Evolutionary conservation across 192 early-diverging fungal genomes (phyloP).

Genomic region (Backusella sp.): DNA sequence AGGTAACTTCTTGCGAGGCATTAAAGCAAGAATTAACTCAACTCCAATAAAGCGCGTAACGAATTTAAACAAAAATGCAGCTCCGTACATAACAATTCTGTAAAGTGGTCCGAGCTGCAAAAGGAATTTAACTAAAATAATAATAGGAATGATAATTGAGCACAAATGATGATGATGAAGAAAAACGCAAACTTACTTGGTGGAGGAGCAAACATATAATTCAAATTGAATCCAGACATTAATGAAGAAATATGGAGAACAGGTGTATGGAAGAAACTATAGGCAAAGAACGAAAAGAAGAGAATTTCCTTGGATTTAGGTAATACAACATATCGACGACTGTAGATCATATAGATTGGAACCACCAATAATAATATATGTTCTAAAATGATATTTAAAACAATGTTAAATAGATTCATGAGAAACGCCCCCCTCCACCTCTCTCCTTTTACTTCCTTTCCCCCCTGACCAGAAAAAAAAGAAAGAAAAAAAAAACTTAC

Average conservation of each 20-base stretch:
- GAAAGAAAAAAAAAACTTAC: slow-evolving; percentile 21
- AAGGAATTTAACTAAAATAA: slow-evolving; percentile 25
- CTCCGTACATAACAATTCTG: slow-evolving; percentile 28
- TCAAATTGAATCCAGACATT: slow-evolving; percentile 43
- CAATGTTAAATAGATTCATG: no score
- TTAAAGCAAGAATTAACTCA: not conserved
- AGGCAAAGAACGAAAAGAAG: slow-evolving; percentile 48
- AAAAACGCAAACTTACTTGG: slow-evolving; percentile 38
- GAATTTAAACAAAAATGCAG: slow-evolving; percentile 30
- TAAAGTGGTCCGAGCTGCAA: slow-evolving; percentile 26
- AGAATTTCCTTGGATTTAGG: slow-evolving; percentile 43
- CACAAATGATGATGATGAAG: not conserved
- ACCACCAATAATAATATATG: slow-evolving; percentile 46
- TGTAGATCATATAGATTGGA: slow-evolving; percentile 53
- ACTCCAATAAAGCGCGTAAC: slow-evolving; percentile 28
- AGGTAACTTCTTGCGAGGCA: slow-evolving; percentile 14
- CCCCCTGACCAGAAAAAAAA: not conserved
- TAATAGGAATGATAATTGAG: not conserved
- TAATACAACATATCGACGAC: slow-evolving; percentile 49
- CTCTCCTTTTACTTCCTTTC: not conserved
- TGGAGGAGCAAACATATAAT: slow-evolving; percentile 51
- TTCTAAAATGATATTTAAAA: slow-evolving; percentile 20
- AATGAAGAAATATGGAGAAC: slow-evolving; percentile 43
- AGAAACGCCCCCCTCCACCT: not conserved
- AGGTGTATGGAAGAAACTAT: slow-evolving; percentile 50